These are phyloP conservation scores for Ophiocordyceps camponoti-rufipedis DNA, from an alignment of 2,329 filamentous ascomycete genomes.

Conservation along the genomic window DNA sequence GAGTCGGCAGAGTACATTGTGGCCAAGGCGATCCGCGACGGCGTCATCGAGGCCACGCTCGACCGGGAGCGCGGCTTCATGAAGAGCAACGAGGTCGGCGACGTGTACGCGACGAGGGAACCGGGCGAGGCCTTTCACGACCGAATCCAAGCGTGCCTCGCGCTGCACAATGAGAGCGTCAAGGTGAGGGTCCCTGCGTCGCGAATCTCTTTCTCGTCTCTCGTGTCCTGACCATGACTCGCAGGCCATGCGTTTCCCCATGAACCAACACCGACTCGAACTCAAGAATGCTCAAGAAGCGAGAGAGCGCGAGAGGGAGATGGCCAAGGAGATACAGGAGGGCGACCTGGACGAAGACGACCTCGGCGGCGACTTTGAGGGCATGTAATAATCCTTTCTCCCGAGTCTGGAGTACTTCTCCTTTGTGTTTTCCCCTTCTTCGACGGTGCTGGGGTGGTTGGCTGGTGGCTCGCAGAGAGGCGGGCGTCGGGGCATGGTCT, in stretches of 20 bases:
- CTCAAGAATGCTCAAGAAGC: conserved; percentile 97
- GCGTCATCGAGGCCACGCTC: conserved; percentile 86
- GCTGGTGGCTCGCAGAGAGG: neutral
- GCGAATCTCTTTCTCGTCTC: neutral
- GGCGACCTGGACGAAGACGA: conserved; percentile 95
- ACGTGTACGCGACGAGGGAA: conserved; percentile 90
- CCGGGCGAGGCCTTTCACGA: conserved; percentile 96
- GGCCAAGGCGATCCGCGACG: conserved; percentile 92
- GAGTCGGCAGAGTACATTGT: conserved; percentile 99
- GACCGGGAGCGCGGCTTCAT: conserved; percentile 93
- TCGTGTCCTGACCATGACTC: neutral
- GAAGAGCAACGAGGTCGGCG: conserved; percentile 94
- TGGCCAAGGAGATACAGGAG: conserved; percentile 98
- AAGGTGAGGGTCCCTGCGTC: conserved; percentile 54
- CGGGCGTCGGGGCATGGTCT: neutral
- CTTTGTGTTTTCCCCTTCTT: neutral
- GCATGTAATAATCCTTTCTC: conserved; percentile 43
- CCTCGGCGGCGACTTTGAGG: conserved; percentile 87
- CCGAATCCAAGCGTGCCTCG: conserved; percentile 78
- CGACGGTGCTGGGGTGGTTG: neutral
- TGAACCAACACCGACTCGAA: conserved; percentile 96
- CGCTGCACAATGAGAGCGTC: conserved; percentile 91
- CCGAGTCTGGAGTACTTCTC: neutral
- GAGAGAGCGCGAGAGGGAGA: conserved; percentile 85
- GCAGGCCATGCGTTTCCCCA: conserved; percentile 94